Percentiles rank a stretch among this genome's conserved stretches.
These are phyloP conservation scores for Diplocarpon rosae DNA, from an alignment of 2,329 filamentous ascomycete species.

Conservation along the genomic window DNA sequence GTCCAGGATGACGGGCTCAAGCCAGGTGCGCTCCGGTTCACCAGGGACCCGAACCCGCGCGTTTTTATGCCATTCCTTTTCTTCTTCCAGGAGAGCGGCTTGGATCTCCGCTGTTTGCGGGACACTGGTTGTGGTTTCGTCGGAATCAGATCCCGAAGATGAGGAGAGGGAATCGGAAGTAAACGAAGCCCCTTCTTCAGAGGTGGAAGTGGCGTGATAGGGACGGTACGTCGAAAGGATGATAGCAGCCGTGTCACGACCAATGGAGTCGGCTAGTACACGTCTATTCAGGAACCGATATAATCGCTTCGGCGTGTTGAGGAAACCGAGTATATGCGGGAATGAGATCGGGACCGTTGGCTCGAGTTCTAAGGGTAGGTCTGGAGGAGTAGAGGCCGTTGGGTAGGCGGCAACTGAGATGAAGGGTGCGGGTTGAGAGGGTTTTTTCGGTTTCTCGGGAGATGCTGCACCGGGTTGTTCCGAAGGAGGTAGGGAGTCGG, in stretches of 20 bases:
- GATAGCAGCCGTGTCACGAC: conserved; percentile 74
- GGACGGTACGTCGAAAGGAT: conserved; percentile 52
- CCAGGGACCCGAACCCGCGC: conserved; percentile 45
- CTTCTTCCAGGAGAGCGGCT: conserved; percentile 55
- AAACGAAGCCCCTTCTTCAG: conserved; percentile 23
- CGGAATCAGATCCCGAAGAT: no score
- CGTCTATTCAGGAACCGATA: conserved; percentile 82
- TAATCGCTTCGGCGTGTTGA: conserved; percentile 77
- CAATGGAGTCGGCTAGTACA: conserved; percentile 74
- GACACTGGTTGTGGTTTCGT: background rate
- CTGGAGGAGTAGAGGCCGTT: conserved; percentile 49
- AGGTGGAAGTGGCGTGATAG: conserved; percentile 31
- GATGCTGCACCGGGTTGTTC: conserved; percentile 27
- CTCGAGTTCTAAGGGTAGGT: conserved; percentile 59
- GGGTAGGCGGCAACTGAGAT: conserved; percentile 64
- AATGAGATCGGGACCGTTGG: conserved; percentile 65
- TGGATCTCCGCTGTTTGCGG: conserved; percentile 45
- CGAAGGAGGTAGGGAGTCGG: conserved; percentile 7
- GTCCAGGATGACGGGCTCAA: conserved; percentile 65
- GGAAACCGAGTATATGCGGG: conserved; percentile 85
- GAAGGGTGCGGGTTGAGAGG: conserved; percentile 59
- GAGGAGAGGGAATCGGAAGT: no score
- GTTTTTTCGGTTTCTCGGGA: conserved; percentile 45
- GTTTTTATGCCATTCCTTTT: conserved; percentile 77
- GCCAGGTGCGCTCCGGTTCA: conserved; percentile 62